These are phyloP conservation scores for Fusarium camptoceras DNA, from an alignment of 2,329 filamentous ascomycete genomes.

Conservation along the genomic window DNA sequence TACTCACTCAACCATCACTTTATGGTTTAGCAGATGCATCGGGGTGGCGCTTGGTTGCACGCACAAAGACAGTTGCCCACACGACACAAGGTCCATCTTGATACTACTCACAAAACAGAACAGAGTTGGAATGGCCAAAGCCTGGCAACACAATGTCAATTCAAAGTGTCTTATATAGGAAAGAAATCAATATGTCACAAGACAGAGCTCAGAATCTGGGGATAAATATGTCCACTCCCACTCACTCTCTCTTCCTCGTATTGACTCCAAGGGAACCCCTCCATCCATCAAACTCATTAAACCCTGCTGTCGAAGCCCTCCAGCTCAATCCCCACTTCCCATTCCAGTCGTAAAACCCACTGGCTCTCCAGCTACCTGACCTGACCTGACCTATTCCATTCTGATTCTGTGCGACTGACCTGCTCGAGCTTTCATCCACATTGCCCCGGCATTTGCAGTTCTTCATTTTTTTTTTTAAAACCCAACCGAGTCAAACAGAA, in stretches of 20 bases:
- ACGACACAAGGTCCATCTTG: conserved; percentile 23
- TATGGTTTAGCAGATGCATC: conserved; percentile 8
- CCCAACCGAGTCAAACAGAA: conserved; percentile 34
- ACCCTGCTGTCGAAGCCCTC: conserved; percentile 43
- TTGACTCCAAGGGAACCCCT: background rate
- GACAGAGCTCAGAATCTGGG: background rate
- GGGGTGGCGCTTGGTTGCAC: conserved; percentile 33
- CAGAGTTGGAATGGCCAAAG: conserved; percentile 1
- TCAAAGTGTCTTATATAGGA: background rate
- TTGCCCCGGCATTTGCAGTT: conserved; percentile 37
- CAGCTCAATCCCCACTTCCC: conserved; percentile 42
- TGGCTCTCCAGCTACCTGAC: conserved; percentile 22
- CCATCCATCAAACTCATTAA: conserved; percentile 35
- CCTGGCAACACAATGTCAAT: conserved; percentile 19
- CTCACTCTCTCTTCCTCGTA: background rate
- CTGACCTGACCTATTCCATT: conserved; percentile 18
- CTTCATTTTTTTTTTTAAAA: conserved; percentile 34
- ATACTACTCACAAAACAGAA: background rate
- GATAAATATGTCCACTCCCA: background rate
- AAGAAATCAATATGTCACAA: background rate
- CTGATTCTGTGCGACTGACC: conserved; percentile 40
- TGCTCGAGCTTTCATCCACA: conserved; percentile 42
- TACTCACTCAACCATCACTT: background rate
- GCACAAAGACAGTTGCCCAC: conserved; percentile 38
- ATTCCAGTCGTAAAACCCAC: conserved; percentile 41